These are phyloP conservation scores for Sporothrix sp. DNA, from an alignment of 2,329 filamentous ascomycete genomes.

Conservation along the genomic window DNA sequence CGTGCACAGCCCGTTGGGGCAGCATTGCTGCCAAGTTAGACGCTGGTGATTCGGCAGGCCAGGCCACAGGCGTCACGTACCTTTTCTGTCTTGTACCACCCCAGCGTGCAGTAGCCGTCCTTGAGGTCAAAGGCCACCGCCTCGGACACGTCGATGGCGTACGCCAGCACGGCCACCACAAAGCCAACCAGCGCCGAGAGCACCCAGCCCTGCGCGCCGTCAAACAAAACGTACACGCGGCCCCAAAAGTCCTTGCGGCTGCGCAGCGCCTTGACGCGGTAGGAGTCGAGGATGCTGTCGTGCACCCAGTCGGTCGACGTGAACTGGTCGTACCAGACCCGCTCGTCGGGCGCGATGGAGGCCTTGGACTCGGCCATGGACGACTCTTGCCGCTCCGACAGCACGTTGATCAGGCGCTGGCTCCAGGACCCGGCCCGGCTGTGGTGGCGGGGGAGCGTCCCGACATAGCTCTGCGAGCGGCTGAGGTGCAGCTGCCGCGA, in stretches of 20 bases:
- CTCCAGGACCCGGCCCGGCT: conserved; percentile 50
- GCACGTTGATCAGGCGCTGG: conserved; percentile 51
- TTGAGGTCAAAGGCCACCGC: conserved; percentile 94
- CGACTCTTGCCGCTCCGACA: conserved; percentile 47
- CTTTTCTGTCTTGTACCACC: conserved; percentile 70
- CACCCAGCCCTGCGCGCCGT: conserved; percentile 86
- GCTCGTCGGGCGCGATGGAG: conserved; percentile 62
- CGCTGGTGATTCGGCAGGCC: conserved; percentile 41
- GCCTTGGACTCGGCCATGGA: conserved; percentile 54
- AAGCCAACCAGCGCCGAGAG: conserved; percentile 79
- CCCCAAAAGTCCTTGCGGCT: conserved; percentile 75
- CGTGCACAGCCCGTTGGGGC: conserved; percentile 44
- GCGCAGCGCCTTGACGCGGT: conserved; percentile 74
- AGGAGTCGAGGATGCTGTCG: conserved; percentile 89
- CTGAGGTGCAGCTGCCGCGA: conserved; percentile 19
- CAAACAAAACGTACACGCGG: conserved; percentile 61
- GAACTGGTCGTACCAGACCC: conserved; percentile 98
- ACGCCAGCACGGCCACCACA: conserved; percentile 73
- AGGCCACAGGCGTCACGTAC: conserved; percentile 77
- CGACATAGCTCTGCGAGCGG: conserved; percentile 24
- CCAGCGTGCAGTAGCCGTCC: conserved; percentile 71
- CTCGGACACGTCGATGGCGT: conserved; percentile 78
- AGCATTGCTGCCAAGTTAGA: conserved; percentile 31
- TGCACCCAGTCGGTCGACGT: conserved; percentile 98
- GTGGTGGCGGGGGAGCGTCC: conserved; percentile 35